Evolutionary conservation across 75 land plant species (phyloP).

Genomic region (Pseudotsuga menziesii): DNA sequence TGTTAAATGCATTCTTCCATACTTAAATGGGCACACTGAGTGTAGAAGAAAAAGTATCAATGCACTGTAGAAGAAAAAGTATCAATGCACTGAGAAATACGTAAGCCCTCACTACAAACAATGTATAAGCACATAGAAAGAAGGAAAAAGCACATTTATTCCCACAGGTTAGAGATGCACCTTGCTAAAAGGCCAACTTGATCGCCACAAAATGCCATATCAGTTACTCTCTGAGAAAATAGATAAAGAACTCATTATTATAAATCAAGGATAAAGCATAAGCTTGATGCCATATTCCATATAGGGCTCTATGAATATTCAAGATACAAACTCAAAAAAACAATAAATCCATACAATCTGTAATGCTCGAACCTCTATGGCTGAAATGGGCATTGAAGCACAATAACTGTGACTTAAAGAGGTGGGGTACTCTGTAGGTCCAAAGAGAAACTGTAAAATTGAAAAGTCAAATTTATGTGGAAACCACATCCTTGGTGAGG

Average conservation of each 20-base stretch:
- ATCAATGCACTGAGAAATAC: neutral
- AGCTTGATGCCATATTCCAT: constrained; percentile 1
- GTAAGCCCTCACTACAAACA: neutral
- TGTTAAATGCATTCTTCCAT: neutral
- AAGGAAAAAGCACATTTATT: neutral
- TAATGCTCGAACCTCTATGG: neutral
- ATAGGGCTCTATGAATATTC: neutral
- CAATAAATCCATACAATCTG: neutral
- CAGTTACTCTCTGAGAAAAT: constrained; percentile 18
- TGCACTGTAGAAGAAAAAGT: neutral
- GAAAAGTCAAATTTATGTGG: neutral
- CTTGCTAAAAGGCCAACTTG: constrained; percentile 17
- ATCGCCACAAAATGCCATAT: constrained; percentile 21
- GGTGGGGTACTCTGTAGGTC: neutral
- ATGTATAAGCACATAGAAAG: neutral
- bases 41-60: neutral
- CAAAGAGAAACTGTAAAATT: neutral
- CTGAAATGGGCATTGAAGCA: neutral
- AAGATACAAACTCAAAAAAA: neutral
- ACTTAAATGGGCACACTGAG: neutral
- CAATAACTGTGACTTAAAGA: neutral
- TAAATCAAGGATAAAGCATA: neutral
- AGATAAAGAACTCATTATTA: neutral
- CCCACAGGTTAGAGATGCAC: constrained; percentile 7
- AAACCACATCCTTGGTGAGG: neutral